Conservation (phyloP, 177 flowering plant species). For the Vitis hybrid region DNA sequence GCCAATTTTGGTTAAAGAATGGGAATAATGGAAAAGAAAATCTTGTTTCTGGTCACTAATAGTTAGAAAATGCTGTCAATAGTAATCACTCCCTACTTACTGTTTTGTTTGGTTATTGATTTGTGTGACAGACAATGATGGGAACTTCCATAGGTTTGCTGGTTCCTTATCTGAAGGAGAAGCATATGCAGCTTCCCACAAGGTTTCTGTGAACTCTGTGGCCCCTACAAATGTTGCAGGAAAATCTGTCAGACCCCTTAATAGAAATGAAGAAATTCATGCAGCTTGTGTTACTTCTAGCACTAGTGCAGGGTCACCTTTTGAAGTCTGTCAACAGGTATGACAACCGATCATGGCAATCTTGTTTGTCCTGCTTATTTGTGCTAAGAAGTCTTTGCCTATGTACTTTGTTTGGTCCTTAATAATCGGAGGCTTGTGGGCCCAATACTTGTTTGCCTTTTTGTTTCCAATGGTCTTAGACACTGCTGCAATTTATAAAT, state of each 20-base stretch:
- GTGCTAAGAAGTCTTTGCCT: background rate
- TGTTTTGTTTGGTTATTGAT: background rate
- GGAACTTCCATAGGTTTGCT: background rate
- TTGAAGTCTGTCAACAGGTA: constrained; percentile 1
- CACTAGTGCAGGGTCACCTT: background rate
- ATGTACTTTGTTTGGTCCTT: too few relatives aligned
- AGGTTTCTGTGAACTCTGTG: background rate
- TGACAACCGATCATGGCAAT: too few relatives aligned
- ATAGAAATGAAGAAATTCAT: too few relatives aligned
- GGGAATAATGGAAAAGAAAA: background rate
- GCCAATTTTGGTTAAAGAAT: background rate
- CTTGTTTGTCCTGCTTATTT: background rate
- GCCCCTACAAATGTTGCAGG: background rate
- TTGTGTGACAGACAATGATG: background rate
- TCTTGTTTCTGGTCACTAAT: background rate
- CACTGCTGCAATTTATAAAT: too few relatives aligned
- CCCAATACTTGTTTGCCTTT: too few relatives aligned
- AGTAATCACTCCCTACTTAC: background rate
- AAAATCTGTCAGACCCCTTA: background rate
- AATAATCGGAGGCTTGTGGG: too few relatives aligned
- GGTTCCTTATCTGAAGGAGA: background rate
- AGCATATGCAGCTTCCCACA: background rate
- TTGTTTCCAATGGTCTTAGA: too few relatives aligned
- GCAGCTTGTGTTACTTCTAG: background rate
- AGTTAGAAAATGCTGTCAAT: background rate